Percentiles rank a stretch among this genome's conserved stretches.
Evolutionary conservation across 1,139 yeast species (phyloP).

Genomic region (Kodamaea sp.): DNA sequence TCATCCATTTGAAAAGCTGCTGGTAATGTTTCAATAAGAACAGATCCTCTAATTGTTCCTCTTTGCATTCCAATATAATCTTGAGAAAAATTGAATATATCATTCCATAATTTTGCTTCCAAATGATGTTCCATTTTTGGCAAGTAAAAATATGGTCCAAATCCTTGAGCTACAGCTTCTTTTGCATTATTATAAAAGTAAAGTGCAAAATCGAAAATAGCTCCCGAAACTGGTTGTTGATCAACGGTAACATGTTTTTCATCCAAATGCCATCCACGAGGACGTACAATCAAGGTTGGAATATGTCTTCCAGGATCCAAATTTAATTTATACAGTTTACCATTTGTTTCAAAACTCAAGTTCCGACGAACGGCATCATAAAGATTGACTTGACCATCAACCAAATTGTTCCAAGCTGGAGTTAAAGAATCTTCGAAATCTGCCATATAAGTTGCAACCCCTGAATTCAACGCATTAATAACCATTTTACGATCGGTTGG

Average conservation of each 20-base stretch:
- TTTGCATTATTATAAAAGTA: conserved; percentile 45
- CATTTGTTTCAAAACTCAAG: conserved; percentile 53
- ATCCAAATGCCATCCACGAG: conserved; percentile 83
- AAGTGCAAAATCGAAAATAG: conserved; percentile 72
- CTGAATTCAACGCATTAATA: conserved; percentile 85
- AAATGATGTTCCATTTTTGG: conserved; percentile 32
- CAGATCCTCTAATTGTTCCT: conserved; percentile 30
- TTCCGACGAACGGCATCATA: conserved; percentile 80
- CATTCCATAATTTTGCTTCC: conserved; percentile 31
- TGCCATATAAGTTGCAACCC: conserved; percentile 89
- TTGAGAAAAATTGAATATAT: conserved; percentile 26
- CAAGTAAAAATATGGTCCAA: conserved; percentile 29
- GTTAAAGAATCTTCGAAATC: conserved; percentile 94
- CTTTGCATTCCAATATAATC: conserved; percentile 21
- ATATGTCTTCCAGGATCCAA: conserved; percentile 50
- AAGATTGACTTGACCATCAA: conserved; percentile 86
- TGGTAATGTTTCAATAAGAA: conserved; percentile 28
- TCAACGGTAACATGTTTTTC: conserved; percentile 72
- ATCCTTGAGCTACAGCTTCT: conserved; percentile 20
- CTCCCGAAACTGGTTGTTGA: conserved; percentile 72
- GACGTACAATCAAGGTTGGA: conserved; percentile 78
- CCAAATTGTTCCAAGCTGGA: conserved; percentile 90
- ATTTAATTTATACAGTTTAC: conserved; percentile 61
- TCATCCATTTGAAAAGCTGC: conserved; percentile 33
- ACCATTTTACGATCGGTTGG: conserved; percentile 92